Percentiles rank a stretch among this genome's conserved stretches.
Evolutionary conservation across 768 basidiomycete species (phyloP).

Genomic region (Udeniomyces megalosporus): DNA sequence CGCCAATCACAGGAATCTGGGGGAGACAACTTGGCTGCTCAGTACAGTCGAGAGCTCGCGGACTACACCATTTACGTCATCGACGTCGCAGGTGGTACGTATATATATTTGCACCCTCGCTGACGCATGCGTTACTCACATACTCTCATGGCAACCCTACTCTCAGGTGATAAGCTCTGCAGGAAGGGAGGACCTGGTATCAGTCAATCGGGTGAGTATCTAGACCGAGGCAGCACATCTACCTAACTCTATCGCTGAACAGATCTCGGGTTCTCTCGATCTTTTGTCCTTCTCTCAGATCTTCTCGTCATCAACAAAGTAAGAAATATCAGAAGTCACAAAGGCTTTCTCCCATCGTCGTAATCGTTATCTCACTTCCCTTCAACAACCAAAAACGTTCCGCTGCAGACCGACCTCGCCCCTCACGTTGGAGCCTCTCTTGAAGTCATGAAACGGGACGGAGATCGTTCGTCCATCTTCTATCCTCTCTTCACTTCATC

Average conservation of each 20-base stretch:
- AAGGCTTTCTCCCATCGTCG: no score
- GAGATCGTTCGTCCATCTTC: neutral
- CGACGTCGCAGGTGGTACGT: constrained; percentile 55
- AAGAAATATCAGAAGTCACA: no score
- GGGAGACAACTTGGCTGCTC: constrained; percentile 37
- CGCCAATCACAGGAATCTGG: no score
- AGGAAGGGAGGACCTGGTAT: constrained; percentile 97
- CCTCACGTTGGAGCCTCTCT: constrained; percentile 82
- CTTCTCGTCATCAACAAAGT: constrained; percentile 91
- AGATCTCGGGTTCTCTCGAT: no score
- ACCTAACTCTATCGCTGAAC: no score
- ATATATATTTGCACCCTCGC: no score
- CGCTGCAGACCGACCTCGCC: constrained; percentile 69
- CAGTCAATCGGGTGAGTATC: constrained; percentile 50
- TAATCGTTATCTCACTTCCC: no score
- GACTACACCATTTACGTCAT: constrained; percentile 90
- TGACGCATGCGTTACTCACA: no score
- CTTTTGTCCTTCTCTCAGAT: no score
- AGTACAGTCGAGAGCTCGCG: constrained; percentile 88
- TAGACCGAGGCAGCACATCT: no score
- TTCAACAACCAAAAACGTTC: neutral
- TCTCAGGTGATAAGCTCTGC: constrained; percentile 96
- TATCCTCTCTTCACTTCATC: neutral
- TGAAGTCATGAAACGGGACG: constrained; percentile 80
- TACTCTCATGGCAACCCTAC: no score